Evolutionary conservation across 768 basidiomycete genomes (phyloP).

Genomic region (Leucocoprinus birnbaumii): DNA sequence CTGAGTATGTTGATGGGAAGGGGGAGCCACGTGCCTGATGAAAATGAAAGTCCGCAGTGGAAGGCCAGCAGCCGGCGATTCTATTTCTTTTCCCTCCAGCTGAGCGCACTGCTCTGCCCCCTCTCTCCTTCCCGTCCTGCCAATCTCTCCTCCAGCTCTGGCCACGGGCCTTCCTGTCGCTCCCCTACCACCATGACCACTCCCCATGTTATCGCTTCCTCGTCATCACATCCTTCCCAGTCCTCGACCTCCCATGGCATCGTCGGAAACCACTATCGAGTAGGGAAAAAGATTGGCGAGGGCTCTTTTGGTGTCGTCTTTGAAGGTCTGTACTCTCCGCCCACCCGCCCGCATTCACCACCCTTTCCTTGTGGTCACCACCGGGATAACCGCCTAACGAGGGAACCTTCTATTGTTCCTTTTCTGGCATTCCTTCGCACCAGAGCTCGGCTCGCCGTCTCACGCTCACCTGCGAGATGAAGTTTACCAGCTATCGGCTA

Average conservation of each 20-base stretch:
- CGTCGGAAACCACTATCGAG: conserved; percentile 79
- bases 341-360: neutral
- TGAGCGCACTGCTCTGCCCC: no score
- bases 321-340: conserved; percentile 59
- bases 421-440: neutral
- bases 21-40: conserved; percentile 6
- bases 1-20: no score
- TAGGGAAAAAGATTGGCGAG: conserved; percentile 99
- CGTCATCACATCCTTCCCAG: conserved; percentile 61
- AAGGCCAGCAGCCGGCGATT: conserved; percentile 21
- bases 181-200: conserved; percentile 56
- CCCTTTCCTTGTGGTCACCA: conserved; percentile 3
- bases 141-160: neutral
- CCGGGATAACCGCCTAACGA: neutral
- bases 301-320: conserved; percentile 99
- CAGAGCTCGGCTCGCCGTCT: neutral
- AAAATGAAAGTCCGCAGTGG: conserved; percentile 21
- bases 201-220: conserved; percentile 81
- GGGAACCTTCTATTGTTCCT: neutral
- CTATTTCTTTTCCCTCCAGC: conserved; percentile 20
- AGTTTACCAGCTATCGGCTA: neutral
- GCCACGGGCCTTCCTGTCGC: conserved; percentile 17
- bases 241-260: conserved; percentile 68
- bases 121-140: neutral
- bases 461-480: neutral